A percentile compares a stretch with the other conserved stretches of the same genome.
Conservation (phyloP, 139 green algal genomes). For the Choricystis sp. region DNA sequence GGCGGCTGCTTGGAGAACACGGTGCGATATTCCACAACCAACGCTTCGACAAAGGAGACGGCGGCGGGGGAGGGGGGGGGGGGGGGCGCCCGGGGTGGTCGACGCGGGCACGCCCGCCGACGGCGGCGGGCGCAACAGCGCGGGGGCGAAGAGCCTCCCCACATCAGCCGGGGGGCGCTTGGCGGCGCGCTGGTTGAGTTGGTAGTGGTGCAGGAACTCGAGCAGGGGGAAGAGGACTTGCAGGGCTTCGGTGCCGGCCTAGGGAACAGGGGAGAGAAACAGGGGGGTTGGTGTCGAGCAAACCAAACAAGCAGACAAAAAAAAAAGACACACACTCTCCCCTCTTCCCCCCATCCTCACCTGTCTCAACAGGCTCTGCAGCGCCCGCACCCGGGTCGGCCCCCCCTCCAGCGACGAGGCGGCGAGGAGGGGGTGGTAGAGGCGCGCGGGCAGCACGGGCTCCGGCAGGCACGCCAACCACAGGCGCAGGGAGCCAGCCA, state of each 20-base stretch:
- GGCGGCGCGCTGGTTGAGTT: conserved; percentile 1
- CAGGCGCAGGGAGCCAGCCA: neutral
- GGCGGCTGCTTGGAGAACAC: neutral
- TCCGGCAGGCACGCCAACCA: conserved; percentile 3
- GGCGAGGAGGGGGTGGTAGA: neutral
- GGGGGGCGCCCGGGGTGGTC: too few relatives aligned
- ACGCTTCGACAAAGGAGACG: neutral
- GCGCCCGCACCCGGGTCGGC: neutral
- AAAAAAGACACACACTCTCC: too few relatives aligned
- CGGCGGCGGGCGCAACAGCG: neutral
- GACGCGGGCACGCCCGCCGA: too few relatives aligned
- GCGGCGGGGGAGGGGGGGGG: too few relatives aligned
- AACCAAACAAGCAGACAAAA: too few relatives aligned
- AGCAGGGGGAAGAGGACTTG: conserved; percentile 2
- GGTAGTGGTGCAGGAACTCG: conserved; percentile 6
- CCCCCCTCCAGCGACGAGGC: neutral
- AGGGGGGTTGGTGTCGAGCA: too few relatives aligned
- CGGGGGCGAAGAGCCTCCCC: neutral
- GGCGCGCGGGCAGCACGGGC: neutral
- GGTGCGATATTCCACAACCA: conserved; percentile 1
- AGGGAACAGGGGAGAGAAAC: too few relatives aligned
- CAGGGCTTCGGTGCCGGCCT: neutral
- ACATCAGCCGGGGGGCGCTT: neutral
- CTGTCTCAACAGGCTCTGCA: conserved; percentile 1
- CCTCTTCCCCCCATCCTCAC: too few relatives aligned